These are phyloP conservation scores for Warburgia ugandensis DNA, from an alignment of 164 flowering plant genomes.

Conservation along the genomic window DNA sequence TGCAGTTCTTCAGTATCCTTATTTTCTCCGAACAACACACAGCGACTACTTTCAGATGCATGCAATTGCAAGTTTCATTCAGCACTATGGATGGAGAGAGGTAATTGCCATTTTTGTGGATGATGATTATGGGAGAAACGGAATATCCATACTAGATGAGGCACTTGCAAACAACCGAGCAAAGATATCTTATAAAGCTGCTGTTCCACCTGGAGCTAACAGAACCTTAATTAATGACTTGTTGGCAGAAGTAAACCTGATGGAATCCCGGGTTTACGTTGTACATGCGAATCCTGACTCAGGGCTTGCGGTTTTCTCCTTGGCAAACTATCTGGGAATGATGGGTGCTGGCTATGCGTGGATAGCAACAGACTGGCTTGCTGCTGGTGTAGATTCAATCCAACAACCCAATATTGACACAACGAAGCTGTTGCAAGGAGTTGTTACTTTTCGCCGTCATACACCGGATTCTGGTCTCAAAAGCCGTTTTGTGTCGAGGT, in stretches of 20 bases:
- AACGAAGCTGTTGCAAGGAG: conserved; percentile 67
- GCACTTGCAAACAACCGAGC: conserved; percentile 64
- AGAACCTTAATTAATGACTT: conserved; percentile 33
- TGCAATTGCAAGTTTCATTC: conserved; percentile 69
- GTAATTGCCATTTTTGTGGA: conserved; percentile 80
- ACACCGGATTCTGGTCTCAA: conserved; percentile 56
- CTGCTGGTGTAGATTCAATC: conserved; percentile 58
- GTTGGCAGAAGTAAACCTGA: conserved; percentile 45
- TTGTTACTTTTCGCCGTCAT: conserved; percentile 69
- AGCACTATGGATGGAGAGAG: conserved; percentile 62
- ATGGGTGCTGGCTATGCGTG: conserved; percentile 70
- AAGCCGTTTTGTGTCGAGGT: conserved; percentile 37
- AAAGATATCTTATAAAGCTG: conserved; percentile 72
- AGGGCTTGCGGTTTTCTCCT: conserved; percentile 48
- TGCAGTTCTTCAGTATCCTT: conserved; percentile 65
- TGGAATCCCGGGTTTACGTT: conserved; percentile 85
- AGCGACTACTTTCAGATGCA: conserved; percentile 77
- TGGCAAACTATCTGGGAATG: conserved; percentile 64
- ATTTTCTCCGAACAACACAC: conserved; percentile 67
- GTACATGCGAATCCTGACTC: conserved; percentile 81
- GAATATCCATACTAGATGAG: conserved; percentile 67
- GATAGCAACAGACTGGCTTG: conserved; percentile 95
- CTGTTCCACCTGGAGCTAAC: conserved; percentile 48
- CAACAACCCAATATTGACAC: conserved; percentile 23
- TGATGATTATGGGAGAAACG: conserved; percentile 80